phyloP scores from a whole-genome alignment of 2,329 filamentous ascomycete genomes.

The Alternaria sp. region DNA sequence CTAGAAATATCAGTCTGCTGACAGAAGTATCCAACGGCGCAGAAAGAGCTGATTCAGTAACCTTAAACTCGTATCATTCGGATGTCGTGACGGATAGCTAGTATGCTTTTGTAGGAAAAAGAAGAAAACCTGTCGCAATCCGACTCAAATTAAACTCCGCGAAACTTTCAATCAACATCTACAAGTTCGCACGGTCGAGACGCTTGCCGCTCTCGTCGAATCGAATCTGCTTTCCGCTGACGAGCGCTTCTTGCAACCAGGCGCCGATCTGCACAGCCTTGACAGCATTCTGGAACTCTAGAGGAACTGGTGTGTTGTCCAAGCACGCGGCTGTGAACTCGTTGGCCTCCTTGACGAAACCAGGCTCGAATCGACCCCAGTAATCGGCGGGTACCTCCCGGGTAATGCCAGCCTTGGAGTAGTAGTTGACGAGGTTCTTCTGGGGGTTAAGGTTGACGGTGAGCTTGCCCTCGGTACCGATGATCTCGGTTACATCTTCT shows the following conservation, averaged over 20 bases:
- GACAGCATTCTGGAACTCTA: slow-evolving; percentile 46
- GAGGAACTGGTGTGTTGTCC: slow-evolving; percentile 48
- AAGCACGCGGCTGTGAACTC: slow-evolving; percentile 51
- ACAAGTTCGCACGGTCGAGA: slow-evolving; percentile 29
- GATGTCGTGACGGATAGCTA: too few relatives aligned
- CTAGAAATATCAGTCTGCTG: too few relatives aligned
- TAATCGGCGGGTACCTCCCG: slow-evolving; percentile 51
- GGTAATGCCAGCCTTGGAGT: slow-evolving; percentile 45
- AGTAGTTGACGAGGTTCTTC: slow-evolving; percentile 46
- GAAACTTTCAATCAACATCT: background rate
- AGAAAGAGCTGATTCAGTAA: too few relatives aligned
- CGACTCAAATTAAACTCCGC: too few relatives aligned
- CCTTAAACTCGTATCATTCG: too few relatives aligned
- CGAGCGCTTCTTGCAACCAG: slow-evolving; percentile 66
- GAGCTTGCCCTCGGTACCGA: slow-evolving; percentile 4
- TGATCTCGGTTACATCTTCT: slow-evolving; percentile 4
- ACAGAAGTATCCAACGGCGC: too few relatives aligned
- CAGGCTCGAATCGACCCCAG: slow-evolving; percentile 52
- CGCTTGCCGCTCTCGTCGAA: slow-evolving; percentile 43
- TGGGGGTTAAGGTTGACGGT: slow-evolving; percentile 38
- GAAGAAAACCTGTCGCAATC: too few relatives aligned
- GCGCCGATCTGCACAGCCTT: slow-evolving; percentile 51
- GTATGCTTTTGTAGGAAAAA: too few relatives aligned
- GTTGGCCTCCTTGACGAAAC: slow-evolving; percentile 52
- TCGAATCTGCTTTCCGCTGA: slow-evolving; percentile 63